A percentile compares a stretch with the other conserved stretches of the same genome.
phyloP scores from a whole-genome alignment of 352 stramenopile genomes.

The Phytophthora sojae region DNA sequence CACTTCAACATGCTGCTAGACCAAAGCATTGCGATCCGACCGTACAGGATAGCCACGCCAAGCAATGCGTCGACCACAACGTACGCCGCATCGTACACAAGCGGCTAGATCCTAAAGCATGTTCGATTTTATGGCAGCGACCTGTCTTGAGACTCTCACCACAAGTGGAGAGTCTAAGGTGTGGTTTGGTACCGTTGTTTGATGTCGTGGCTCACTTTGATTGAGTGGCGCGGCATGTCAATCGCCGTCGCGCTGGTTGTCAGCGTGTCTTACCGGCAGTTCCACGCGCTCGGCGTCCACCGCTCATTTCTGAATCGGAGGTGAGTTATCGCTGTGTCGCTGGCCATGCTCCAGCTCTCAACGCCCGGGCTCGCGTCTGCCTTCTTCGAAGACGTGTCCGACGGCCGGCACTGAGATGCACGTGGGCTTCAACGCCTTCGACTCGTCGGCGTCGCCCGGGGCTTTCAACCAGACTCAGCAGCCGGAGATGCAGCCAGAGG shows the following conservation, averaged over 20 bases:
- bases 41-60: no score
- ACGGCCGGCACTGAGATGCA: neutral
- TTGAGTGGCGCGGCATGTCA: neutral
- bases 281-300: neutral
- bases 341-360: neutral
- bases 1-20: no score
- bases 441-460: neutral
- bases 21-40: no score
- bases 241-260: neutral
- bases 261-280: neutral
- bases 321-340: neutral
- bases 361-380: neutral
- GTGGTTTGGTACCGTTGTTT: no score
- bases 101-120: no score
- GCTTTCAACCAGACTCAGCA: neutral
- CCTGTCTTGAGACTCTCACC: no score
- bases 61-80: no score
- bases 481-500: neutral
- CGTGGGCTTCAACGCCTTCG: slow-evolving; percentile 1
- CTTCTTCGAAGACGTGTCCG: neutral
- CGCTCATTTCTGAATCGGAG: slow-evolving; percentile 1
- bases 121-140: no score
- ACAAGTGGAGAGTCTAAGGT: no score
- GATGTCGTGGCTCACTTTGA: neutral
- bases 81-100: no score